Conservation (phyloP, 306 rosid species). For the Sicyos edulis region DNA sequence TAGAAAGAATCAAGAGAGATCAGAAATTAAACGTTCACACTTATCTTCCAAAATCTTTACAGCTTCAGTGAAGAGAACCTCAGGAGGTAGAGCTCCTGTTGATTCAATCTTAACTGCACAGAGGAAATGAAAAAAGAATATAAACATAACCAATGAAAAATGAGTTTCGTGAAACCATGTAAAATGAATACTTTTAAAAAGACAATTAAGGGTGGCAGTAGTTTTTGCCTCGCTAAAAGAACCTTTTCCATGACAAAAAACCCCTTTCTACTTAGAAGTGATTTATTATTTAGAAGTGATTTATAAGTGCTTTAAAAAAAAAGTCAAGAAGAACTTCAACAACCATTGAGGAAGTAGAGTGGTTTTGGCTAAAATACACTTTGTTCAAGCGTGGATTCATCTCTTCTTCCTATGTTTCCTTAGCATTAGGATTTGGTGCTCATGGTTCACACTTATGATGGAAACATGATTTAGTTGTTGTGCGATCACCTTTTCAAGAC, state of each 20-base stretch:
- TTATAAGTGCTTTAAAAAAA: no score
- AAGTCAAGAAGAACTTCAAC: no score
- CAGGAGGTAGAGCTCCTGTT: conserved; percentile 81
- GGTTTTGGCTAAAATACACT: no score
- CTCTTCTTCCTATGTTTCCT: no score
- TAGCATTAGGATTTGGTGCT: no score
- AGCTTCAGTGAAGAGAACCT: conserved; percentile 75
- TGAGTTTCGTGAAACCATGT: neutral
- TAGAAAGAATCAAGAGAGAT: conserved; percentile 52
- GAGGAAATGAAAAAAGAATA: neutral
- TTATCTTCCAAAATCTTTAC: conserved; percentile 90
- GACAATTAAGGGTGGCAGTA: neutral
- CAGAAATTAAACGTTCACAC: conserved; percentile 79
- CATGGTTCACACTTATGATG: neutral
- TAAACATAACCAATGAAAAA: neutral
- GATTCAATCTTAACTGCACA: conserved; percentile 73
- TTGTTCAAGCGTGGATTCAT: no score
- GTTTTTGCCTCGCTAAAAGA: neutral
- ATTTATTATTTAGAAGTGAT: no score
- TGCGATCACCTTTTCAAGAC: neutral
- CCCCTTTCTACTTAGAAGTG: neutral
- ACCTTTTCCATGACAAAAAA: neutral
- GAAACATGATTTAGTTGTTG: neutral
- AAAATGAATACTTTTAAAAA: neutral
- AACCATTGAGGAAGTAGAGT: no score